These are phyloP conservation scores for Amoebophrya sp. DNA, from an alignment of 169 alveolate species.

Conservation along the genomic window DNA sequence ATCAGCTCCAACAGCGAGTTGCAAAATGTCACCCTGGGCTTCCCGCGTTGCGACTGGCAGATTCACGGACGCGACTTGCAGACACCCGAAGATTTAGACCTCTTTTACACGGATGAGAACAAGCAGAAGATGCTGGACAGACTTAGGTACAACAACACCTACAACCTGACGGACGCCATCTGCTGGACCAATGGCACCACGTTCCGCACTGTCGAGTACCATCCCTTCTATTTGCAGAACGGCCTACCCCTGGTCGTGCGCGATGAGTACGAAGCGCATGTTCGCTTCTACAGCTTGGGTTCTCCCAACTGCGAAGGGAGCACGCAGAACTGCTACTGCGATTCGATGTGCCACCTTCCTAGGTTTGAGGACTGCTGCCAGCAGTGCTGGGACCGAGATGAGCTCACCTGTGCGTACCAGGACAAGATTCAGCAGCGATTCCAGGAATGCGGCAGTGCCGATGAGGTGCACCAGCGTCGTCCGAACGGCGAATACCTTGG, in stretches of 20 bases:
- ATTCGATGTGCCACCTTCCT: neutral
- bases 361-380: neutral
- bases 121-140: neutral
- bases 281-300: neutral
- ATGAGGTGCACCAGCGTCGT: neutral
- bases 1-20: neutral
- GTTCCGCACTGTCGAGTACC: neutral
- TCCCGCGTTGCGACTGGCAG: slow-evolving; percentile 20
- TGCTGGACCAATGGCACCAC: slow-evolving; percentile 13
- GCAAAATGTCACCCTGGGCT: neutral
- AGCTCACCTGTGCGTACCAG: neutral
- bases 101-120: neutral
- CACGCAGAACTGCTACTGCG: slow-evolving; percentile 27
- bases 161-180: neutral
- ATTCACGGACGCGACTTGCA: neutral
- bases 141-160: neutral
- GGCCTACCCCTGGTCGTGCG: neutral
- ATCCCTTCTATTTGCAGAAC: neutral
- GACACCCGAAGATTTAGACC: neutral
- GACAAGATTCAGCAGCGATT: neutral
- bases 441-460: neutral
- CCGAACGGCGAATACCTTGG: neutral
- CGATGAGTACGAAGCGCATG: slow-evolving; percentile 21
- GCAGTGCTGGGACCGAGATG: neutral
- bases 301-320: neutral